Base-by-base conservation (phyloP, 257 asterid genomes). In the Ehretia macrophylla region DNA sequence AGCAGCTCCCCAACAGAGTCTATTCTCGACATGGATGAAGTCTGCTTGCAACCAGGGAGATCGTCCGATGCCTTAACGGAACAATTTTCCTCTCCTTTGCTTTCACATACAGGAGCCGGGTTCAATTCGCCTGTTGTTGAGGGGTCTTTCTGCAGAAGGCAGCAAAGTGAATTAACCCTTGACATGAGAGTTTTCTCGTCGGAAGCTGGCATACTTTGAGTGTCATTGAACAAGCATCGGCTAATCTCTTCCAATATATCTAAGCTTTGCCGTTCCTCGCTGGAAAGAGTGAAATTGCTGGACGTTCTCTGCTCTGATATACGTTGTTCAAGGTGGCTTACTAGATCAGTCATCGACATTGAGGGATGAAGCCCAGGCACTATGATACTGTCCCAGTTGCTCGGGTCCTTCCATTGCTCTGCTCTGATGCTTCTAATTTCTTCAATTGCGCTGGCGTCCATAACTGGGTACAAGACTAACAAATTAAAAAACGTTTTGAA, bases 321-420 rank as follows among this genome's bases (percentile, higher is more conserved):
- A 56, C 95, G 88, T 32, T 60, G 75, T 58, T 93, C 99, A 17
- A 93, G 91, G 67, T 93, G 96, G 70, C 77, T 87, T 51, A 93
- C 96, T 19, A 93, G 62, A 65, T 93, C 99, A 45, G 79, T 82
- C 96, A 93, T 93, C 0, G 99, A 93, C 97, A 93, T 87, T 1
- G 97, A 90, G 11, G 83, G 59, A 17, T 68, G 92, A 55, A 90
- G 71, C 16, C 96, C 95, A 0, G 96, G 97, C 2, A 83, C 97
- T 66, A 57, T 79, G 60, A 89, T 76, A 76, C 81, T 95, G 56
- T 85, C 95, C 94, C 93, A 84, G 65, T 79, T 78, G 71, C 88
- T 65, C 22, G 83, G 73, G 17, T 68, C 85, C 75, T 83, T 85
- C 40, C 79, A 83, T 39, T 83, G 89, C 55, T 79, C 85, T 35